phyloP scores from a whole-genome alignment of 2,329 filamentous ascomycete genomes.

The Alternaria triticimaculans region DNA sequence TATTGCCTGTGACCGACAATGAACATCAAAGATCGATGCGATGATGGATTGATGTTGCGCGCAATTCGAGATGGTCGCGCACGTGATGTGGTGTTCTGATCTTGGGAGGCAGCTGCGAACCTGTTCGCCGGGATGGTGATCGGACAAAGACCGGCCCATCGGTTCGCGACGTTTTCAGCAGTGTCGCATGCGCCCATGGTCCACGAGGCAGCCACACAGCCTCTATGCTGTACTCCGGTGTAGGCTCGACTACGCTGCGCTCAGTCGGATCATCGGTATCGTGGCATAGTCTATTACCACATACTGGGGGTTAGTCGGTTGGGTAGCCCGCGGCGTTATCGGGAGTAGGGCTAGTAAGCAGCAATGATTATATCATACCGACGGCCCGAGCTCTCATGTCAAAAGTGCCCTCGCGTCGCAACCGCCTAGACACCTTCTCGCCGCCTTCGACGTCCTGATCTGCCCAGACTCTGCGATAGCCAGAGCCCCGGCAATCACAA shows the following conservation, averaged over 20 bases:
- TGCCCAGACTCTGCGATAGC: conserved; percentile 25
- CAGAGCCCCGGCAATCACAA: conserved; percentile 32
- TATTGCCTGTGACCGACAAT: not conserved
- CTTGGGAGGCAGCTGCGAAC: not conserved
- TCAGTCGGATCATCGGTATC: not conserved
- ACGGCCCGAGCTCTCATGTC: conserved; percentile 14
- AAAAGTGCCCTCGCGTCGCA: conserved; percentile 15
- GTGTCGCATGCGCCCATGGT: not conserved
- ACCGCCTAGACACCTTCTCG: conserved; percentile 7
- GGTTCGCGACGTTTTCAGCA: not conserved
- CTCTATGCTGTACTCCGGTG: not conserved
- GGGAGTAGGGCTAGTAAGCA: conserved; percentile 12
- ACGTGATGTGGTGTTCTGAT: conserved; percentile 1
- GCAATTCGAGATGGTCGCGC: not conserved
- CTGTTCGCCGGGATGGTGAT: not conserved
- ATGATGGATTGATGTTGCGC: not conserved
- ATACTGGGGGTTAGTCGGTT: not conserved
- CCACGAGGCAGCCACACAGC: not conserved
- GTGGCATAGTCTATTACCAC: not conserved
- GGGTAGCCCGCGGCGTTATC: conserved; percentile 8
- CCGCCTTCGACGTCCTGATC: conserved; percentile 17
- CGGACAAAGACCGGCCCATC: conserved; percentile 7
- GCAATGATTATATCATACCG: conserved; percentile 18
- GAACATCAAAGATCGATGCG: not conserved
- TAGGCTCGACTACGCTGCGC: not conserved